A percentile compares a stretch with the other conserved stretches of the same genome.
Evolutionary conservation across 2,329 filamentous ascomycete genomes (phyloP).

Genomic region (Ophiostoma sp.): DNA sequence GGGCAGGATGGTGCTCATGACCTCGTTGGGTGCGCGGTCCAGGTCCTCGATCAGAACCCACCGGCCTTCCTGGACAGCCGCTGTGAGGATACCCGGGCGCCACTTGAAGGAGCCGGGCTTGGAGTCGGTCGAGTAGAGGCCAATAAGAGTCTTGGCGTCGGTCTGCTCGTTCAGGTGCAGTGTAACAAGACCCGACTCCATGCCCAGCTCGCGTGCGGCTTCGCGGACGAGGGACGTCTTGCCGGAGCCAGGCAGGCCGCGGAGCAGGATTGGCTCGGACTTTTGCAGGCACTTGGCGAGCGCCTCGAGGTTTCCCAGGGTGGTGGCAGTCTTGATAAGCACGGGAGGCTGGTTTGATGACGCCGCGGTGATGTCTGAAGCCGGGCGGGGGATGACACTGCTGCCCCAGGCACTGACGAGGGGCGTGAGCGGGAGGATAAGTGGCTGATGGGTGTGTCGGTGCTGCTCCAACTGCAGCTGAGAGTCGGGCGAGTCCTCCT

Average conservation of each 20-base stretch:
- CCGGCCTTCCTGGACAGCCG: constrained; percentile 84
- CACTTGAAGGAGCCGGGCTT: constrained; percentile 87
- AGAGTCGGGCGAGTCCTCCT: constrained; percentile 2
- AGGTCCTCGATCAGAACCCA: constrained; percentile 98
- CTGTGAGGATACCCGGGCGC: constrained; percentile 88
- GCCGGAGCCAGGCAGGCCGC: constrained; percentile 78
- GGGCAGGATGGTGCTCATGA: constrained; percentile 86
- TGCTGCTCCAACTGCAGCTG: constrained; percentile 9
- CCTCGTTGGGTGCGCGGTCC: constrained; percentile 88
- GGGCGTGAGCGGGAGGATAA: constrained; percentile 45
- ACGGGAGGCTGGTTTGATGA: constrained; percentile 36
- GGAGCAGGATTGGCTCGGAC: constrained; percentile 68
- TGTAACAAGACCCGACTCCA: constrained; percentile 79
- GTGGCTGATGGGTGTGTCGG: not conserved
- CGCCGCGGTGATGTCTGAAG: constrained; percentile 33
- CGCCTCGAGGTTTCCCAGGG: constrained; percentile 62
- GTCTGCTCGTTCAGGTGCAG: constrained; percentile 97
- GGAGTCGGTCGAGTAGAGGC: constrained; percentile 84
- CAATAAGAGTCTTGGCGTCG: constrained; percentile 92
- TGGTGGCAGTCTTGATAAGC: constrained; percentile 68
- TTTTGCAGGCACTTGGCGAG: constrained; percentile 64
- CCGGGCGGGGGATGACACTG: constrained; percentile 61
- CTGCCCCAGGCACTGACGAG: constrained; percentile 61
- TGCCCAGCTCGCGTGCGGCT: constrained; percentile 72
- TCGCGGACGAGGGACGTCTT: constrained; percentile 86